Evolutionary conservation across 2,329 filamentous ascomycete genomes (phyloP), one percentile per base, ranked within the genome.

Genomic region (Cercospora canescens): DNA sequence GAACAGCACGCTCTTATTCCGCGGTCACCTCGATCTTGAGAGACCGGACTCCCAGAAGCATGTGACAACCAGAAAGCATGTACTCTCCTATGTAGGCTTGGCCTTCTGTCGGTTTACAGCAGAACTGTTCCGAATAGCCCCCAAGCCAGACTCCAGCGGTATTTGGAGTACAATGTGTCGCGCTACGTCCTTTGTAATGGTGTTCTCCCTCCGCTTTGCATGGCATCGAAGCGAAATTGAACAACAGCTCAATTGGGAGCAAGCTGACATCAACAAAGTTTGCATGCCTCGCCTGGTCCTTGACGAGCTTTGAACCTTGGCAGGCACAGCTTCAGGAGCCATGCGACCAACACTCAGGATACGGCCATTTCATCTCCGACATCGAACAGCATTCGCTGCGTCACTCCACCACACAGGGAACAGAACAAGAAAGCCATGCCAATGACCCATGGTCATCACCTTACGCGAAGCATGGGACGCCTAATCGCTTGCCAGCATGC

Each of bases 211-310:
- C 24, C 4, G 6, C 12, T 2, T 50, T 50, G 45, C 45, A 26
- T 28, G 45, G 21, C 45, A 28, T 34, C 9, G 37, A 60, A 60
- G 57, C 57, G 57, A 60, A 18, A 60, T 60, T 60, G 57, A 41
- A 6, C 26, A 60, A 60, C 35, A 41, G 12, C 57, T 32, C 11
- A n/a, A 41, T 60, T 48, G 24, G 57, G 21, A 35, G 7, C 34
- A 24, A 41, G 57, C 57, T 60, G 35, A 60, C 26, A 18, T 14
- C 12, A 60, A 21, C 48, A 54, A 14, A 41, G 60, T 62, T 54
- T 16, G 26, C 4, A 1, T 5, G 18, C 37, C 6, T 30, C 9
- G 56, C 48, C 60, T 45, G 48, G 18, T 62, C 60, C 60, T 39
- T 62, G 60, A 52, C 26, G 30, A 56, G 21, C 24, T 55, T 35